These are phyloP conservation scores for Coemansia sp. DNA, from an alignment of 192 early-diverging fungal genomes.

Conservation along the genomic window DNA sequence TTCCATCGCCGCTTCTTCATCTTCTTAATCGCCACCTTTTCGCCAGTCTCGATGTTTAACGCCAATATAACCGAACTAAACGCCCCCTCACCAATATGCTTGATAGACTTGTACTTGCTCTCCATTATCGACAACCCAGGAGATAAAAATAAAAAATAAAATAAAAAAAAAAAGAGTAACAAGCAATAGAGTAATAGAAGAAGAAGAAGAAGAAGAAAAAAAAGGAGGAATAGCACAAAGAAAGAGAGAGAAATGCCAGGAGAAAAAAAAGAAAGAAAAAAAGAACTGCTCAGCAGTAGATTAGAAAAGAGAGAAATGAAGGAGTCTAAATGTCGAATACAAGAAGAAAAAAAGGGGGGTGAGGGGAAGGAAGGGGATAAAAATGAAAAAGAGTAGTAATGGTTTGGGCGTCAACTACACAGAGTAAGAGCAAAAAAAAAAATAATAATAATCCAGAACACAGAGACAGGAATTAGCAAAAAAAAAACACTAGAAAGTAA, in stretches of 20 bases:
- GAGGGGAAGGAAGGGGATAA: not conserved
- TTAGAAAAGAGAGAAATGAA: not conserved
- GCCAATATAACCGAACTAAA: slow-evolving; percentile 59
- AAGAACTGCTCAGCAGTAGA: slow-evolving; percentile 13
- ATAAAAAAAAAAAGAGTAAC: not conserved
- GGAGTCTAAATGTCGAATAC: slow-evolving; percentile 8
- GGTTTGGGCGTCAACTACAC: slow-evolving; percentile 1
- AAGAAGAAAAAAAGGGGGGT: not conserved
- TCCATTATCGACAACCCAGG: slow-evolving; percentile 24
- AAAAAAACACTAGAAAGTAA: not conserved
- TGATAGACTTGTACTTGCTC: slow-evolving; percentile 54
- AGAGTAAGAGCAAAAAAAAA: not conserved
- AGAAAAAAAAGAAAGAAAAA: not conserved
- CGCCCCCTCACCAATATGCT: slow-evolving; percentile 57
- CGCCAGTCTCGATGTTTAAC: slow-evolving; percentile 44
- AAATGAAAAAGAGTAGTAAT: not conserved
- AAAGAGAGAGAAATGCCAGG: not conserved
- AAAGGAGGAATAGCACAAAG: no score
- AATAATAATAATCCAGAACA: not conserved
- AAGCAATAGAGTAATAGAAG: no score
- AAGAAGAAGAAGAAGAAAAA: no score
- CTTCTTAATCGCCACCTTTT: slow-evolving; percentile 59
- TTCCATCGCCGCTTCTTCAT: slow-evolving; percentile 63
- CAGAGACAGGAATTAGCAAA: slow-evolving; percentile 9
- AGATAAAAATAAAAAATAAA: not conserved